phyloP scores from a whole-genome alignment of 352 stramenopile genomes.

The Phytopythium boreale region DNA sequence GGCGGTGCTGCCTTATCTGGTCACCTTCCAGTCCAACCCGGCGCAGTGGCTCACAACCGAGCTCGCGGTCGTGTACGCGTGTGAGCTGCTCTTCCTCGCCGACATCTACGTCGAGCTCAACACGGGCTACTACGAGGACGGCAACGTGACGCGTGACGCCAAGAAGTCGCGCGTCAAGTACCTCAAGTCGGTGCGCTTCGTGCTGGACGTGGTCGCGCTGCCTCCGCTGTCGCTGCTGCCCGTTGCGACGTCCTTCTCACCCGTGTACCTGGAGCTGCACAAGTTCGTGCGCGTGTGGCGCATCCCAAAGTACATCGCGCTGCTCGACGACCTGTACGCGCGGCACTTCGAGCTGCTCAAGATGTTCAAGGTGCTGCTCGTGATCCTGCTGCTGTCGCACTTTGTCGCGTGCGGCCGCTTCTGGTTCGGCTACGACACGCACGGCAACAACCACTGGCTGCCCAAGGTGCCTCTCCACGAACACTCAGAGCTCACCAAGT shows the following conservation, averaged over 20 bases:
- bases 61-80: conserved; percentile 39
- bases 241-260: conserved; percentile 8
- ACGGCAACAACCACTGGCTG: conserved; percentile 52
- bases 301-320: conserved; percentile 50
- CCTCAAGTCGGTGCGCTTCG: conserved; percentile 44
- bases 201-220: conserved; percentile 45
- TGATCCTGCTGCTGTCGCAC: conserved; percentile 46
- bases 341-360: conserved; percentile 58
- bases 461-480: conserved; percentile 20
- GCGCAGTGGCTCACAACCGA: conserved; percentile 21
- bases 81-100: conserved; percentile 49
- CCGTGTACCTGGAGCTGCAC: conserved; percentile 61
- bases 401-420: conserved; percentile 59
- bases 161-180: conserved; percentile 51
- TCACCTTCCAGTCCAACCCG: conserved; percentile 27
- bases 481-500: conserved; percentile 24
- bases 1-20: conserved; percentile 46
- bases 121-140: conserved; percentile 65
- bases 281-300: conserved; percentile 47
- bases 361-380: conserved; percentile 61
- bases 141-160: conserved; percentile 49
- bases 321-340: conserved; percentile 57
- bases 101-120: conserved; percentile 70
- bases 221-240: conserved; percentile 40
- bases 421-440: conserved; percentile 45